Evolutionary conservation across 179 eudicot genomes (phyloP).

Genomic region (Drosera spatulata): DNA sequence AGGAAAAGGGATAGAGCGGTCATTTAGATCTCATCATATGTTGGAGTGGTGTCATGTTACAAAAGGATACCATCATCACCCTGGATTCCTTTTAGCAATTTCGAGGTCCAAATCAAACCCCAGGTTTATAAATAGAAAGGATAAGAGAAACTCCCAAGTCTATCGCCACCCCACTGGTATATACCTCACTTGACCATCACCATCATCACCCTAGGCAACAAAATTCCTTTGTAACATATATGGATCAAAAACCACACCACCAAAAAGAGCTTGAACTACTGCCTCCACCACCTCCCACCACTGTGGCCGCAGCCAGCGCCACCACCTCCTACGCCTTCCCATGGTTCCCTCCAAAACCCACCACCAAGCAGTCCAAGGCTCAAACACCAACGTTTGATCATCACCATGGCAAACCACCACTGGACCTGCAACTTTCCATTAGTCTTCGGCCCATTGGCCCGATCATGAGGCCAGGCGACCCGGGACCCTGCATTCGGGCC

Average conservation of each 20-base stretch:
- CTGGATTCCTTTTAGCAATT: too few relatives aligned
- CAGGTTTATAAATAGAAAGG: too few relatives aligned
- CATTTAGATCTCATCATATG: too few relatives aligned
- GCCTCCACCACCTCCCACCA: slow-evolving; percentile 34
- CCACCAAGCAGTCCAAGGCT: not conserved
- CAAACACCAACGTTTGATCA: slow-evolving; percentile 14
- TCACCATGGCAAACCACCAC: not conserved
- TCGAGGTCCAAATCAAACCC: too few relatives aligned
- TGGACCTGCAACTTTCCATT: slow-evolving; percentile 79
- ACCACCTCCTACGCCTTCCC: slow-evolving; percentile 18
- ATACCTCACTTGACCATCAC: too few relatives aligned
- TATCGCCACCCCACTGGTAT: too few relatives aligned
- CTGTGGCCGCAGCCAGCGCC: slow-evolving; percentile 1
- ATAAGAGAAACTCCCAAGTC: too few relatives aligned
- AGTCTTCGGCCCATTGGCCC: slow-evolving; percentile 27
- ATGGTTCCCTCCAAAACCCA: slow-evolving; percentile 19
- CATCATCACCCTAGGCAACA: not conserved
- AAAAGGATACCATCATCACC: too few relatives aligned
- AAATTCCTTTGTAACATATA: slow-evolving; percentile 3
- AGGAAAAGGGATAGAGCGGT: too few relatives aligned
- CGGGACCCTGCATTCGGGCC: slow-evolving; percentile 23
- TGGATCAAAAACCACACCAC: slow-evolving; percentile 52
- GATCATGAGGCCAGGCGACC: slow-evolving; percentile 4
- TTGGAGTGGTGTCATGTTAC: too few relatives aligned
- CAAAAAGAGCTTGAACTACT: slow-evolving; percentile 62